Conservation (phyloP, 2,329 filamentous ascomycete genomes). For the Fusarium sp. region DNA sequence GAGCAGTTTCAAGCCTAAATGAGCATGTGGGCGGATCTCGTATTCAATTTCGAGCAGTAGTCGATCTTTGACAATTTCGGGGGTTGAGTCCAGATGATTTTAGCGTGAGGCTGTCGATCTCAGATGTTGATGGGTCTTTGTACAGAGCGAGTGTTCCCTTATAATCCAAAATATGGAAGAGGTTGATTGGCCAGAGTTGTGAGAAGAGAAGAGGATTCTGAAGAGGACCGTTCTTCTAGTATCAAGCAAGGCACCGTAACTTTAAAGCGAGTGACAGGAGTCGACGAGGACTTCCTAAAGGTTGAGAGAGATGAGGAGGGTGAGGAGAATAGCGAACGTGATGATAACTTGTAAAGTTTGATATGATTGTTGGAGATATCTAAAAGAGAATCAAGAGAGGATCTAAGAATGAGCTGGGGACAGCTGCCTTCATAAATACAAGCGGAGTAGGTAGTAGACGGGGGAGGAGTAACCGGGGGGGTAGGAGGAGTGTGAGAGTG, state of each 20-base stretch:
- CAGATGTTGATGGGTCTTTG: conserved; percentile 30
- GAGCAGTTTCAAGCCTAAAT: conserved; percentile 20
- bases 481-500: conserved; percentile 16
- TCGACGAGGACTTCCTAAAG: conserved; percentile 76
- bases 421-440: conserved; percentile 49
- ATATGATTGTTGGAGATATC: conserved; percentile 44
- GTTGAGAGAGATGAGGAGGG: conserved; percentile 52
- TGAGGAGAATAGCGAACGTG: conserved; percentile 61
- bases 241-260: conserved; percentile 59
- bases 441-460: conserved; percentile 40
- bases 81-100: conserved; percentile 15
- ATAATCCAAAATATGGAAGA: conserved; percentile 31
- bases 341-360: conserved; percentile 40
- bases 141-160: conserved; percentile 35
- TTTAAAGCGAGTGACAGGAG: conserved; percentile 82
- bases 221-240: conserved; percentile 34
- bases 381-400: conserved; percentile 45
- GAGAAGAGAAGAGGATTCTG: conserved; percentile 51
- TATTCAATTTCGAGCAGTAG: conserved; percentile 28
- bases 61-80: conserved; percentile 21
- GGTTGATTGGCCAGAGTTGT: conserved; percentile 40
- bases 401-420: conserved; percentile 45
- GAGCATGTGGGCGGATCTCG: conserved; percentile 26
- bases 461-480: conserved; percentile 32
- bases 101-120: conserved; percentile 30